A percentile compares a stretch with the other conserved stretches of the same genome.
These are phyloP conservation scores for Beta corolliflora DNA, from an alignment of 179 eudicot genomes.

Conservation along the genomic window DNA sequence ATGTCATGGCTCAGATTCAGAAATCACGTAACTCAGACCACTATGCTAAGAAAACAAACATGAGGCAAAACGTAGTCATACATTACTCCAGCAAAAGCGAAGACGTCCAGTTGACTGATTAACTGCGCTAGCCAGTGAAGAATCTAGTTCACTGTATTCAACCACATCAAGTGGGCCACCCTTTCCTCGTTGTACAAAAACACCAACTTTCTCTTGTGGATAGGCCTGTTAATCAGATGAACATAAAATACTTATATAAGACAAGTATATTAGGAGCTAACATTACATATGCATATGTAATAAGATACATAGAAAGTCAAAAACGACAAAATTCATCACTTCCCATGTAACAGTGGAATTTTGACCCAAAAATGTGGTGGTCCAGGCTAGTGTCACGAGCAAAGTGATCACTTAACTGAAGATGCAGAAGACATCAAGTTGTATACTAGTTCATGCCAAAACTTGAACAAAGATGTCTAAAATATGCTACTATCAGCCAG, in stretches of 20 bases:
- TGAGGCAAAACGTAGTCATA: slow-evolving; percentile 32
- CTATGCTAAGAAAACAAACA: neutral
- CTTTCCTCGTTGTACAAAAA: slow-evolving; percentile 91
- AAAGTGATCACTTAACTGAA: neutral
- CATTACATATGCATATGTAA: neutral
- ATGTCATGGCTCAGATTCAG: neutral
- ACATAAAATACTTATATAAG: slow-evolving; percentile 1
- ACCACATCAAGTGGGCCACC: slow-evolving; percentile 94
- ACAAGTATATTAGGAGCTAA: neutral
- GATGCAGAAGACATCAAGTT: neutral
- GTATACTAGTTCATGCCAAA: neutral
- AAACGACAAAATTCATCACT: neutral
- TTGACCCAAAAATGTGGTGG: neutral
- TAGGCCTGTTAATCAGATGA: slow-evolving; percentile 63
- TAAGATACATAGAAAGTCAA: neutral
- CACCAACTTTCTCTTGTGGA: slow-evolving; percentile 99
- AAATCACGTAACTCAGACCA: too few species aligned
- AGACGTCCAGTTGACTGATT: slow-evolving; percentile 96
- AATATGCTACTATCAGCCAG: too few species aligned
- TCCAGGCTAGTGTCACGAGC: neutral
- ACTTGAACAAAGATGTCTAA: neutral
- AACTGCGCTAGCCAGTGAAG: slow-evolving; percentile 74
- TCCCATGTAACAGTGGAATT: neutral
- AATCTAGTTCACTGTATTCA: slow-evolving; percentile 94
- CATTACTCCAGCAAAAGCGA: slow-evolving; percentile 99